These are phyloP conservation scores for Avicennia marina DNA, from an alignment of 257 asterid genomes.

Conservation along the genomic window DNA sequence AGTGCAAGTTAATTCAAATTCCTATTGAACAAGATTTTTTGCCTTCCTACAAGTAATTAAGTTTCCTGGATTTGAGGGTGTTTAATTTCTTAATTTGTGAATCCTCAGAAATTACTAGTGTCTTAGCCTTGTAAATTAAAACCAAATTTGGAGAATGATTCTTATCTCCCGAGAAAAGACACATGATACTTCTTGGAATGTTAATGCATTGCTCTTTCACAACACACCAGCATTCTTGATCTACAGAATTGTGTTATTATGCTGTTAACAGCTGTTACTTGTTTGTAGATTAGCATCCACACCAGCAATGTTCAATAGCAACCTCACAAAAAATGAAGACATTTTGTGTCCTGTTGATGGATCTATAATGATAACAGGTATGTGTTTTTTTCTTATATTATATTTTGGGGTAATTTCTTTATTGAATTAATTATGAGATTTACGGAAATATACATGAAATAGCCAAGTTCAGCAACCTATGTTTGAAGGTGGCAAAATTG, in stretches of 20 bases:
- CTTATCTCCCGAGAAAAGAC: background rate
- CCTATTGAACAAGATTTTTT: background rate
- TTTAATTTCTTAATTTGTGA: background rate
- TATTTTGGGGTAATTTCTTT: constrained; percentile 3
- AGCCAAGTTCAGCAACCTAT: background rate
- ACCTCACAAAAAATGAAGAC: constrained; percentile 69
- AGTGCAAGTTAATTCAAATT: background rate
- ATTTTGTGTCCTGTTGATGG: constrained; percentile 89
- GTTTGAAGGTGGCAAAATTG: background rate
- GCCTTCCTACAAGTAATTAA: background rate
- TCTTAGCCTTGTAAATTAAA: background rate
- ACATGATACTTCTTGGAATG: constrained; percentile 9
- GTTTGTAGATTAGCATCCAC: constrained; percentile 90
- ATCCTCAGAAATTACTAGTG: background rate
- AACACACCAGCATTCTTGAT: constrained; percentile 3
- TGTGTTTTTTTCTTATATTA: background rate
- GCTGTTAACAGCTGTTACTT: constrained; percentile 20
- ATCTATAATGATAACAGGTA: constrained; percentile 94
- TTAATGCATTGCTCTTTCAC: background rate
- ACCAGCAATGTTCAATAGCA: constrained; percentile 96
- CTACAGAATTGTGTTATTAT: constrained; percentile 8
- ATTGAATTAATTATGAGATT: background rate
- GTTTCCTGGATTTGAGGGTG: background rate
- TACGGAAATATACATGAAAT: constrained; percentile 1
- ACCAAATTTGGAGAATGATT: too few species aligned